Evolutionary conservation across 139 green algal species (phyloP), one percentile per base, ranked within the genome.

Genomic region (Chlorella sp.): DNA sequence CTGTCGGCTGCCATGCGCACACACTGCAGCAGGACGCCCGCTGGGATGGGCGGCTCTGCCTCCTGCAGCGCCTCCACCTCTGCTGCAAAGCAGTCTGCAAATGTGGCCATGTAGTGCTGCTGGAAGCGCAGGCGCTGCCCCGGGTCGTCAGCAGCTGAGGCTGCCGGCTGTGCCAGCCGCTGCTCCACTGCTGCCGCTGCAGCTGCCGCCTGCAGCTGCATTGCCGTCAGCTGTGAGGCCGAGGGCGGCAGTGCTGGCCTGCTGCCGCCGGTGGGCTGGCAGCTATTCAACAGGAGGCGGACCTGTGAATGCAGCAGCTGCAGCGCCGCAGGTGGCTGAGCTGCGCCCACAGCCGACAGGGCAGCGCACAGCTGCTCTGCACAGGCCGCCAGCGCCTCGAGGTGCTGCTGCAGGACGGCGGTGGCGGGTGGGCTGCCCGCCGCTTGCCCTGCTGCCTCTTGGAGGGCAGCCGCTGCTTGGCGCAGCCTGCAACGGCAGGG

Each of bases 41-140:
- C 72, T 15, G 69, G 74, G 41, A 83, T 78, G 25, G 83, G 68
- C 32, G 68, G 62, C 63, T 81, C 83, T 28, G 64, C 57, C 20
- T 83, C 56, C 55, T 81, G 64, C 30, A 87, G 56, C 34, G 83
- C 83, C 65, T 87, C 83, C 17, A 83, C 36, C 57, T 87, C 83
- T 20, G 71, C 47, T 0, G 36, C 34, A 72, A 57, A 87, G 55
- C 73, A 78, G 73, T 87, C 83, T 2, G 83, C 73, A 74, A 73
- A 76, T 16, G 36, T 34, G 1, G 72, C n/a, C 41, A 87, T 60
- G 15, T 23, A 60, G 51, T 60, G 51, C 51, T 60, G 51, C 51
- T 60, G 55, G 47, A 57, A 87, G 55, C 83, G 74, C 7, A 23
- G 32, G 26, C 20, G 56, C n/a, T 83, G 74, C 15, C 20, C 32